phyloP scores from a whole-genome alignment of 306 rosid species.

The Lathyrus oleraceus region DNA sequence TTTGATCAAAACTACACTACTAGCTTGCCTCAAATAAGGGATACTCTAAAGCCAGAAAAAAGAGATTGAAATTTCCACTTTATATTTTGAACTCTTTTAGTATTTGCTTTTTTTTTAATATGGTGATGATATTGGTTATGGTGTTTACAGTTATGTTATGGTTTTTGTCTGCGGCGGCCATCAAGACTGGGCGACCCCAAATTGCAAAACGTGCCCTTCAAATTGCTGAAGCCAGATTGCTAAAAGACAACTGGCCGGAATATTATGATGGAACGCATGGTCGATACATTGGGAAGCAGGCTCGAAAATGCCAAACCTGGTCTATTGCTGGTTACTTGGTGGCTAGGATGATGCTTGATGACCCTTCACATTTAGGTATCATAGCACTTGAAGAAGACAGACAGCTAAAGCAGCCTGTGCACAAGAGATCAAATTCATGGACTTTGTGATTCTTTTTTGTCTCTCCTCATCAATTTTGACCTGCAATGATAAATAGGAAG shows the following conservation, averaged over 20 bases:
- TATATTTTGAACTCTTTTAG: background rate
- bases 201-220: constrained; percentile 77
- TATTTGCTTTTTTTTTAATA: background rate
- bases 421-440: constrained; percentile 77
- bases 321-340: constrained; percentile 74
- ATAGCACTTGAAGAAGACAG: constrained; percentile 68
- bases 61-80: background rate
- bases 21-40: background rate
- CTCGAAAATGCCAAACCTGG: constrained; percentile 78
- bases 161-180: constrained; percentile 75
- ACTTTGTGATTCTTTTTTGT: constrained; percentile 33
- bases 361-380: constrained; percentile 74
- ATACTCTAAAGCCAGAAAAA: background rate
- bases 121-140: background rate
- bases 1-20: background rate
- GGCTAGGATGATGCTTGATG: constrained; percentile 78
- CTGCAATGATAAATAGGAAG: background rate
- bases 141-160: constrained; percentile 65
- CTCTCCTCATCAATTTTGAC: constrained; percentile 24
- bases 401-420: constrained; percentile 53
- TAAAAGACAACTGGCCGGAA: constrained; percentile 76
- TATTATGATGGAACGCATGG: constrained; percentile 73
- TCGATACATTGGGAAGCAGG: constrained; percentile 72
- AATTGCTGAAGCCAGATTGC: constrained; percentile 62
- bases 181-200: constrained; percentile 76